A percentile compares a stretch with the other conserved stretches of the same genome.
These are phyloP conservation scores for Novakomyces olei DNA, from an alignment of 805 yeast species.

Conservation along the genomic window DNA sequence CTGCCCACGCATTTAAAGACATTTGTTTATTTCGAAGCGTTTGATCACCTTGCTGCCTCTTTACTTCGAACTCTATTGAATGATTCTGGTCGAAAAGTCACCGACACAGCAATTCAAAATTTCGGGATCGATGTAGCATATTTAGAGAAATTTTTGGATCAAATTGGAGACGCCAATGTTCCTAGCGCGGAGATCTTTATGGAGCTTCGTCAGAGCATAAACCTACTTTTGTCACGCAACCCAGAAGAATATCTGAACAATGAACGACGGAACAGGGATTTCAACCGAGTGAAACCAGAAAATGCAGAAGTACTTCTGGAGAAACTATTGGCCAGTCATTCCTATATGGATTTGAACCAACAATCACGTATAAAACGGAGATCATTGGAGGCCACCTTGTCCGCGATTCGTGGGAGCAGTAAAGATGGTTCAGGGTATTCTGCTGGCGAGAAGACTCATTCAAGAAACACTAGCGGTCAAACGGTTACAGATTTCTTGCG, in stretches of 20 bases:
- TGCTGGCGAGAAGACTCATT: no score
- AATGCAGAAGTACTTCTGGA: slow-evolving; percentile 39
- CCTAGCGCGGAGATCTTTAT: slow-evolving; percentile 28
- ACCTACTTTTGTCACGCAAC: slow-evolving; percentile 37
- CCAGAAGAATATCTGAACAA: slow-evolving; percentile 42
- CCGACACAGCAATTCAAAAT: slow-evolving; percentile 41
- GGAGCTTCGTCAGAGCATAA: slow-evolving; percentile 61
- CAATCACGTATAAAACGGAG: no score
- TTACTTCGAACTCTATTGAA: slow-evolving; percentile 39
- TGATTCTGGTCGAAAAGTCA: slow-evolving; percentile 27
- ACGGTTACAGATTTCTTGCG: no score
- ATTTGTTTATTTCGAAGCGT: slow-evolving; percentile 62
- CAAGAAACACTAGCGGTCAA: no score
- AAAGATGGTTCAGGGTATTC: no score
- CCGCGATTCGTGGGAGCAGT: no score
- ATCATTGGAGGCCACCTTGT: no score
- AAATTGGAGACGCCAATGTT: slow-evolving; percentile 11
- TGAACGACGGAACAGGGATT: slow-evolving; percentile 35
- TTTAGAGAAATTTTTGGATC: slow-evolving; percentile 31
- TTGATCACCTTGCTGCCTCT: slow-evolving; percentile 59
- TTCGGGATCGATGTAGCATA: slow-evolving; percentile 64
- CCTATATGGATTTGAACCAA: no score
- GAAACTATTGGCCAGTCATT: no score
- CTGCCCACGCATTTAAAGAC: slow-evolving; percentile 61
- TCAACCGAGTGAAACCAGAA: slow-evolving; percentile 51